Conservation (phyloP, 768 basidiomycete genomes). For the Podaxis carcinomalis region DNA sequence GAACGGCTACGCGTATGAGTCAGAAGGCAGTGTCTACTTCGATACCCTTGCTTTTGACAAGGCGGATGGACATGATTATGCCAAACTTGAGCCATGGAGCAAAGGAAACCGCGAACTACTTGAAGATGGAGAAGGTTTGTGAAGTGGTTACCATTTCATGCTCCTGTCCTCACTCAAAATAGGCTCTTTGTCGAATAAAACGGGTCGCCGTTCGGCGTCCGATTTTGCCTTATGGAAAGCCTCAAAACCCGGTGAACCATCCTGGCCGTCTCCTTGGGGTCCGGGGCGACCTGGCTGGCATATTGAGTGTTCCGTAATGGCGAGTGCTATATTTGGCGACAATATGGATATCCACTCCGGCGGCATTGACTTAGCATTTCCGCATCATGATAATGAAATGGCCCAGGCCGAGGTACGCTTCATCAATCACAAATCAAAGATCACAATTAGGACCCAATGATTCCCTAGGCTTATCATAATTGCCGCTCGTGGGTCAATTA, state of each 20-base stretch:
- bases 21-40: slow-evolving; percentile 85
- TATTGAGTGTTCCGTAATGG: slow-evolving; percentile 99
- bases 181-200: slow-evolving; percentile 40
- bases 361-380: slow-evolving; percentile 96
- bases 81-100: slow-evolving; percentile 94
- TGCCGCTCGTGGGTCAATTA: slow-evolving; percentile 97
- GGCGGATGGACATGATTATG: slow-evolving; percentile 76
- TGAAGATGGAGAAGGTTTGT: slow-evolving; percentile 86
- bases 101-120: slow-evolving; percentile 88
- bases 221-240: slow-evolving; percentile 99
- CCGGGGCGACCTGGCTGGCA: slow-evolving; percentile 97
- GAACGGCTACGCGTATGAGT: slow-evolving; percentile 76
- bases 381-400: slow-evolving; percentile 98
- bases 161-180: slow-evolving; percentile 4
- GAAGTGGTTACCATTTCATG: not conserved
- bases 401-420: slow-evolving; percentile 86
- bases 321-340: slow-evolving; percentile 81
- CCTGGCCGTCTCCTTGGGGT: slow-evolving; percentile 97
- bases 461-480: slow-evolving; percentile 80
- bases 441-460: slow-evolving; percentile 8
- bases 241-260: slow-evolving; percentile 93
- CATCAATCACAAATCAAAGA: slow-evolving; percentile 2
- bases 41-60: slow-evolving; percentile 81
- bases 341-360: slow-evolving; percentile 98
- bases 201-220: slow-evolving; percentile 71